Base-by-base conservation (phyloP, 306 rosid species). In the Canavalia gladiata region DNA sequence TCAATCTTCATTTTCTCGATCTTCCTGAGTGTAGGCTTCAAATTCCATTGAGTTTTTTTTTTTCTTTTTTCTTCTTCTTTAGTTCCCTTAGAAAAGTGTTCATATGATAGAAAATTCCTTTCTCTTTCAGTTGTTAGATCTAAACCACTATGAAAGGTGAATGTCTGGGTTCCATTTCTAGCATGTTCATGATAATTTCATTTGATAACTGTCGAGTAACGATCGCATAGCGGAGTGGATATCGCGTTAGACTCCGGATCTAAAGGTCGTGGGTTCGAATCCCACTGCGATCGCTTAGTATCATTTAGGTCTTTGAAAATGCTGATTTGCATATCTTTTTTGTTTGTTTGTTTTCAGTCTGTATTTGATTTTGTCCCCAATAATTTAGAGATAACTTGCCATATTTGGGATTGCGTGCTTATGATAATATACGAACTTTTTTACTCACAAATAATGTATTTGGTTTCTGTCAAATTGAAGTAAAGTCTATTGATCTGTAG, bases 161-260 rank as follows among this genome's bases (percentile, higher is more conserved):
- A 39, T 68, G 2, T 6, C 6, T 7, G 7, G 25, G 3, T 18
- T 75, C 62, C 0, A 2, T 18, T 70, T 29, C 1, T 3, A 55
- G 4, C 33, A 33, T 5, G 3, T 62, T 43, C 72, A 39, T 11
- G 0, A 7, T 0, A 35, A 37, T 66, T 31, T 55, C 13, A 50
- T 41, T 65, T 9, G 0, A 25, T 2, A 3, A 1, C 0, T 3
- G 12, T 30, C 29, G 4, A 33, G 25, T 18, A 7, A 3, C 0
- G 95, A 84, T 90, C 95, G 90, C 98, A 94, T 94, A 94, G 95
- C 97, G 97, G 94, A 94, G 98, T 89, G 98, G 94, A 94, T 94
- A 92, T 92, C 94, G 98, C 98, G 87, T 94, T 91, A 94, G 98
- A 91, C 87, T 94, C 97, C 97, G 97, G 5, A 90, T 94, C 98